A percentile compares a stretch with the other conserved stretches of the same genome.
Conservation (phyloP, 1,139 yeast species). For the Blastobotrys niveus region DNA sequence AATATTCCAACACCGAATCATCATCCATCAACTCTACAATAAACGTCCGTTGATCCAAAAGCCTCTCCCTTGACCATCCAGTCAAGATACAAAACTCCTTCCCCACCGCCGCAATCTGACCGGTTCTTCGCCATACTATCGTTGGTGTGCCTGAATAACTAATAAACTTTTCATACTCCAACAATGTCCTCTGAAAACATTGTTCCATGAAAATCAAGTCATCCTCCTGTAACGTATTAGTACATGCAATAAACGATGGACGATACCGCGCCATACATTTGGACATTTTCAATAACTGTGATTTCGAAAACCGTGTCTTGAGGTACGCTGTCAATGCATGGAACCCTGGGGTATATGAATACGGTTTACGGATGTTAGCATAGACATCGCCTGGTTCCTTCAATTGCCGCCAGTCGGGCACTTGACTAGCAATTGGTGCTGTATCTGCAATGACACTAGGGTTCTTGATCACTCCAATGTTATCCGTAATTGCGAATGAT, state of each 20-base stretch:
- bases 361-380: slow-evolving; percentile 45
- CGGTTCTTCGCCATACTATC: slow-evolving; percentile 90
- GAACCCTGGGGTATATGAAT: slow-evolving; percentile 85
- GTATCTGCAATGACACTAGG: slow-evolving; percentile 14
- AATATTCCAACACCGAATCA: slow-evolving; percentile 77
- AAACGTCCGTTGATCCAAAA: slow-evolving; percentile 46
- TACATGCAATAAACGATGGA: slow-evolving; percentile 89
- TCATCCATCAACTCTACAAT: slow-evolving; percentile 90
- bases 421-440: slow-evolving; percentile 11
- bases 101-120: slow-evolving; percentile 91
- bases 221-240: slow-evolving; percentile 79
- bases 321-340: slow-evolving; percentile 75
- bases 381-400: slow-evolving; percentile 30
- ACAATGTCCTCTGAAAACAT: slow-evolving; percentile 83
- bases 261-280: slow-evolving; percentile 84
- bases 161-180: slow-evolving; percentile 83
- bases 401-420: slow-evolving; percentile 36
- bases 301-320: slow-evolving; percentile 60
- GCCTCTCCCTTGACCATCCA: slow-evolving; percentile 75
- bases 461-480: not conserved
- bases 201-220: slow-evolving; percentile 94
- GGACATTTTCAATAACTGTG: slow-evolving; percentile 74
- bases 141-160: slow-evolving; percentile 89
- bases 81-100: slow-evolving; percentile 85
- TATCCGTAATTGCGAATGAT: slow-evolving; percentile 25